phyloP scores from a whole-genome alignment of 192 early-diverging fungal genomes.

The Polychytrium aggregatum region DNA sequence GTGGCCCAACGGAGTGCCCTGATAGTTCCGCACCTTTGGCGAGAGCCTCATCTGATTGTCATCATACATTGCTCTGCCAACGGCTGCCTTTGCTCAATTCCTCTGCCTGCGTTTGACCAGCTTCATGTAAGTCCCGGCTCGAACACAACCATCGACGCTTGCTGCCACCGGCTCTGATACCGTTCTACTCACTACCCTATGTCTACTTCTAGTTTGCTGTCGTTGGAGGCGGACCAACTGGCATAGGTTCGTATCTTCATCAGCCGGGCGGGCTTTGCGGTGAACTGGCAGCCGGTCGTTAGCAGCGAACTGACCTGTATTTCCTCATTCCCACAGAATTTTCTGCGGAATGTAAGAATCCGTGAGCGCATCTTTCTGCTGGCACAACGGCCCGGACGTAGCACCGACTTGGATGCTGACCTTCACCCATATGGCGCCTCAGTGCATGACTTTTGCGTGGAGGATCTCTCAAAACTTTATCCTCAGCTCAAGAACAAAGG shows the following conservation, averaged over 20 bases:
- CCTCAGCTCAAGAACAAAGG: slow-evolving; percentile 44
- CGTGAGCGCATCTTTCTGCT: not conserved
- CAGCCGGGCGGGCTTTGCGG: no score
- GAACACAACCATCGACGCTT: no score
- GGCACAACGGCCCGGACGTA: not conserved
- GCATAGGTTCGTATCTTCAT: slow-evolving; percentile 4
- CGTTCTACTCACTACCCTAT: no score
- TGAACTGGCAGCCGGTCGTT: no score
- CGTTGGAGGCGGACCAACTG: slow-evolving; percentile 83
- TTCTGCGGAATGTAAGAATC: not conserved
- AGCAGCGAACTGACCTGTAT: not conserved
- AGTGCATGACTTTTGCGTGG: slow-evolving; percentile 13
- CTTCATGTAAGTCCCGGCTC: no score
- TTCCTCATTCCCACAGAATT: not conserved
- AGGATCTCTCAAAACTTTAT: slow-evolving; percentile 69
- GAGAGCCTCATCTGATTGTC: no score
- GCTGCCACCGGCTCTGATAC: no score
- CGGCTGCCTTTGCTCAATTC: no score
- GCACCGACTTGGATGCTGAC: slow-evolving; percentile 29
- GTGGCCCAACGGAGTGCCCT: no score
- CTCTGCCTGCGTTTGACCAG: no score
- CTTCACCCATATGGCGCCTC: slow-evolving; percentile 18
- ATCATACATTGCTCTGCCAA: no score
- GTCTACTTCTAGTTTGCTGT: slow-evolving; percentile 61
- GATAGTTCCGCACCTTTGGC: no score